Conservation (phyloP, 2,329 filamentous ascomycete genomes). For the Pseudocercospora fuligena region DNA sequence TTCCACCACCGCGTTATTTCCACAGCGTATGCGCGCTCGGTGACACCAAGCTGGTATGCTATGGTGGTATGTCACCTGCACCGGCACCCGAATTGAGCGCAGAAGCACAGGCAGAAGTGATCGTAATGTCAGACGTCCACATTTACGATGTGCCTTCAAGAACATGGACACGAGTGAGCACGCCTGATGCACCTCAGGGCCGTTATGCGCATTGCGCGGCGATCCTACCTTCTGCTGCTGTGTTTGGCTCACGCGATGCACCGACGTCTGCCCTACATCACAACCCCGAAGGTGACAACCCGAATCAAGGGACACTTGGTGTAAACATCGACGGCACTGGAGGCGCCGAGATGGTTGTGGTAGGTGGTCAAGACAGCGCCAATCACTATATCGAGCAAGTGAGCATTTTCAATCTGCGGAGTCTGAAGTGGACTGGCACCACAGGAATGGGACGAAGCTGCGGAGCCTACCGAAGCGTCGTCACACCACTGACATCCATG, state of each 20-base stretch:
- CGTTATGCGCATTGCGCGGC: slow-evolving; percentile 96
- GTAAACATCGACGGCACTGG: slow-evolving; percentile 88
- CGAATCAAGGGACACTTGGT: slow-evolving; percentile 85
- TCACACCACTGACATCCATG: slow-evolving; percentile 75
- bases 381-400: slow-evolving; percentile 99
- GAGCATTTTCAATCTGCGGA: slow-evolving; percentile 94
- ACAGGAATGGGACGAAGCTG: slow-evolving; percentile 87
- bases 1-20: slow-evolving; percentile 92
- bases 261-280: slow-evolving; percentile 87
- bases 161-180: slow-evolving; percentile 78
- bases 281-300: slow-evolving; percentile 79
- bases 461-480: slow-evolving; percentile 93
- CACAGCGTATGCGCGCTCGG: slow-evolving; percentile 94
- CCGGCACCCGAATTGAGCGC: slow-evolving; percentile 67
- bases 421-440: slow-evolving; percentile 92
- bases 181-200: slow-evolving; percentile 83
- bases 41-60: slow-evolving; percentile 95
- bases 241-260: slow-evolving; percentile 82
- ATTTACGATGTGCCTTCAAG: slow-evolving; percentile 85
- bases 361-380: slow-evolving; percentile 93
- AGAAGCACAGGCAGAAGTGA: slow-evolving; percentile 65
- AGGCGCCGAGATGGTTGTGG: slow-evolving; percentile 95
- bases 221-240: slow-evolving; percentile 83
- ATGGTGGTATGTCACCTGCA: slow-evolving; percentile 92
- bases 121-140: slow-evolving; percentile 97